Base-by-base conservation (phyloP, 2,329 filamentous ascomycete genomes). In the Tolypocladium album region DNA sequence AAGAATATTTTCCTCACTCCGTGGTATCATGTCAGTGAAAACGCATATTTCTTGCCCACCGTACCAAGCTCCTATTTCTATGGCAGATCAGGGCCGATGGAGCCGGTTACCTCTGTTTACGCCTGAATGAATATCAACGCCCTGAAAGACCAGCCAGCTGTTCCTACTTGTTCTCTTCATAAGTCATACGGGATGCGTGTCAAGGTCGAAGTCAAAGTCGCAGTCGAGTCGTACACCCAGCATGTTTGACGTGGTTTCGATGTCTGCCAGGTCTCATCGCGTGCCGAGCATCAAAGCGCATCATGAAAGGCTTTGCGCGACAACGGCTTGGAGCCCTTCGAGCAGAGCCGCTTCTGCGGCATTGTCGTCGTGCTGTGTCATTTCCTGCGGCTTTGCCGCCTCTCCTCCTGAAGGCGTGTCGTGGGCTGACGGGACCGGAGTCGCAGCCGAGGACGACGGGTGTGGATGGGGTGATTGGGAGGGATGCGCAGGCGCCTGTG, bases 271-370 rank as follows among this genome's bases (percentile, higher is more conserved):
- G 13, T 11, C 50, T 38, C 50, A 7, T 15, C 20, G 20, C 58
- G 31, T 22, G 53, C 20, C 42, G 8, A 27, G 15, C 8, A 20
- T n/a, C 57, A 17, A 3, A 17, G 24, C 31, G 52, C 45, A 62
- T 61, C 63, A 67, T 45, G 62, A 59, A 24, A 66, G 42, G 8
- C 62, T 65, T 43, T 67, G 65, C 58, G 72, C 71, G 47, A 74
- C 69, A 9, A 68, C 72, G 11, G 70, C 71, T 58, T 74, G 72
- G 1, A 74, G 67, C 6, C 71, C 70, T 59, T 74, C 70, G 8
- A 74, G 59, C 20, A 74, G 63, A 27, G 71, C 71, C 24, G 67
- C 71, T 58, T 74, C 72, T 17, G 70, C 70, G 27, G 67, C 71
- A 43, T 73, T 71, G 59, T 73, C 71, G 58, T 74, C 64, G 36